Evolutionary conservation across 2,329 filamentous ascomycete species (phyloP), one percentile per base, ranked within the genome.

Genomic region (Ophiostoma sp.): DNA sequence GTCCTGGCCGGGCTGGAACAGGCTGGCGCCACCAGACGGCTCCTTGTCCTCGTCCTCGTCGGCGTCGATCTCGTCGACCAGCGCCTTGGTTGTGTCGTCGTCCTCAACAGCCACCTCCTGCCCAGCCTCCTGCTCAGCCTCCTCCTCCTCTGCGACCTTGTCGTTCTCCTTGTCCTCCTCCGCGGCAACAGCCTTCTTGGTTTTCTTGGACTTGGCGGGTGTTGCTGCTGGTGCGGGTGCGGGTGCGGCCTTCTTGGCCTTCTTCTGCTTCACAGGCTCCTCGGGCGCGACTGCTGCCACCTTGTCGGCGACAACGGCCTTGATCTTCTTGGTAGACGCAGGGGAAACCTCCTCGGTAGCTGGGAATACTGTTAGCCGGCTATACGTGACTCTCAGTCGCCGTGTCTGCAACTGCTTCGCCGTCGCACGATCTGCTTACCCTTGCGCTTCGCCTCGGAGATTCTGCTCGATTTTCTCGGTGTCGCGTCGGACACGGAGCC

Each of bases 1-100:
- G 66, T 72, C 71, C 64, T 73, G 72, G 64, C 72, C 72, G 4
- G 66, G 58, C 71, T 69, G 63, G 69, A 72, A 73, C 12, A 72
- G 66, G 27, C 66, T 66, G 55, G 68, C 69, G 11, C 71, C 71
- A 68, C 71, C 69, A 5, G 42, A n/a, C 9, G 27, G 27, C 27
- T 64, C 65, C 18, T 69, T 58, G 42, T 66, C 67, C 12, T 68
- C 62, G 18, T 68, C 69, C 7, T 65, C 66, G 38, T 58, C 68
- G 62, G 36, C 65, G 64, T 70, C 70, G 44, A 71, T 70, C 55
- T 67, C 69, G 67, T 64, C 47, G 5, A 70, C 70, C 4, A 71
- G 70, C 2, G 70, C 70, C 63, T 64, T 65, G 27, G 70, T 71
- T 40, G 62, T 66, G 18, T 49, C 70, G 36, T 71, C 70, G n/a